Evolutionary conservation across 139 green algal genomes (phyloP).

Genomic region (Ostreobium quekettii): DNA sequence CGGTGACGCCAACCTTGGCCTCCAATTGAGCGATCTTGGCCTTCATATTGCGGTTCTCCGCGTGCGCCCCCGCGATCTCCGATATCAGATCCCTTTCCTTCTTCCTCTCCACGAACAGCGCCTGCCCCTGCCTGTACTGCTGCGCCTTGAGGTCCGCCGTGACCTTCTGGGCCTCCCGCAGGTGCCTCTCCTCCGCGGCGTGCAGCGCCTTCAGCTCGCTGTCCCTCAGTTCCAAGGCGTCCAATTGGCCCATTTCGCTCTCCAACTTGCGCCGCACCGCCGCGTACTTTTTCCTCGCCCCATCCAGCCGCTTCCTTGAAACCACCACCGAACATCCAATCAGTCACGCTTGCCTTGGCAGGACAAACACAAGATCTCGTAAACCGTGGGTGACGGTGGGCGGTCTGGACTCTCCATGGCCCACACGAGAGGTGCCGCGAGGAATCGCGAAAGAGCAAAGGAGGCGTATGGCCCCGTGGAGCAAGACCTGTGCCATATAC

Average conservation of each 20-base stretch:
- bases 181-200: slow-evolving; percentile 33
- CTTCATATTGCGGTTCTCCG: slow-evolving; percentile 66
- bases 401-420: no score
- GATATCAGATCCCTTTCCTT: slow-evolving; percentile 39
- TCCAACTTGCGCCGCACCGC: slow-evolving; percentile 47
- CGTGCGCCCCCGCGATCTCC: slow-evolving; percentile 30
- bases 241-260: slow-evolving; percentile 44
- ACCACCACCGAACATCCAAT: background rate
- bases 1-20: slow-evolving; percentile 34
- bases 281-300: slow-evolving; percentile 25
- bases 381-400: no score
- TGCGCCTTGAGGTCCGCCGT: slow-evolving; percentile 22
- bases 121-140: slow-evolving; percentile 34
- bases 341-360: no score
- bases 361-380: no score
- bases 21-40: slow-evolving; percentile 45
- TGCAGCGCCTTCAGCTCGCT: slow-evolving; percentile 36
- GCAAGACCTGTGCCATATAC: no score
- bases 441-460: no score
- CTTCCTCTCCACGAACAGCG: slow-evolving; percentile 33
- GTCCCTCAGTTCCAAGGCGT: slow-evolving; percentile 39
- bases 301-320: slow-evolving; percentile 27
- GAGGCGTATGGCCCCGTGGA: no score
- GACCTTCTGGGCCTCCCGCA: slow-evolving; percentile 34
- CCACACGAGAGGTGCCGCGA: no score